phyloP scores from a whole-genome alignment of 305 asterid species.

The Fraxinus nigra region DNA sequence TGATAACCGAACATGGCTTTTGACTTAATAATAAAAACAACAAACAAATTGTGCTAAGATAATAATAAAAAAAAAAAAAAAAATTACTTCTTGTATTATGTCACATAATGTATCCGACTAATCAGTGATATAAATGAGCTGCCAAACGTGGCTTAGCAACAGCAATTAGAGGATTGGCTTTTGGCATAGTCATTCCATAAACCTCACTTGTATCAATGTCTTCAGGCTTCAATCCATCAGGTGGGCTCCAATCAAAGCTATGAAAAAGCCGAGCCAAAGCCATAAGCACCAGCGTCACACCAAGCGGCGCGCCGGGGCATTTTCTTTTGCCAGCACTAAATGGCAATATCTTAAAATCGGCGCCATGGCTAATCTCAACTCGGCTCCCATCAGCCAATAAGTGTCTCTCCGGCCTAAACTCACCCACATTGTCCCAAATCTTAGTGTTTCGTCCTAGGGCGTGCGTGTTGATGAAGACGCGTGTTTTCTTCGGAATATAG shows the following conservation, averaged over 20 bases:
- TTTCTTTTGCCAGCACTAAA: conserved; percentile 89
- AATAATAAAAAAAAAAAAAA: background rate
- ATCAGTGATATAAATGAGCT: conserved; percentile 42
- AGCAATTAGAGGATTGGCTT: conserved; percentile 62
- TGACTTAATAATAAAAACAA: background rate
- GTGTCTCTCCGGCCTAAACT: conserved; percentile 83
- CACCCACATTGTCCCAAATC: conserved; percentile 70
- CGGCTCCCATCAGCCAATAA: conserved; percentile 49
- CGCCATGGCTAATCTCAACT: conserved; percentile 91
- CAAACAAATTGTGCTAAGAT: background rate
- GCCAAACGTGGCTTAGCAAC: conserved; percentile 63
- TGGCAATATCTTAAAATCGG: conserved; percentile 82
- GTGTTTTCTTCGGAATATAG: conserved; percentile 67
- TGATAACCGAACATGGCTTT: background rate
- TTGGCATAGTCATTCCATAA: conserved; percentile 97
- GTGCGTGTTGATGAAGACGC: conserved; percentile 92
- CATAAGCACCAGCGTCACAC: conserved; percentile 75
- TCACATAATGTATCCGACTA: background rate
- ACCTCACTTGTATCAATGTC: conserved; percentile 77
- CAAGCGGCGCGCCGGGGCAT: conserved; percentile 97
- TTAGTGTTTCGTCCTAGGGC: conserved; percentile 73
- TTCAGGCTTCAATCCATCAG: conserved; percentile 46
- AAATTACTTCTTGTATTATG: background rate
- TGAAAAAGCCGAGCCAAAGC: conserved; percentile 86
- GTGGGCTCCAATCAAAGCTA: conserved; percentile 72